A percentile compares a stretch with the other conserved stretches of the same genome.
These are phyloP conservation scores for Lecanicillium sp. DNA, from an alignment of 2,329 filamentous ascomycete genomes.

Conservation along the genomic window DNA sequence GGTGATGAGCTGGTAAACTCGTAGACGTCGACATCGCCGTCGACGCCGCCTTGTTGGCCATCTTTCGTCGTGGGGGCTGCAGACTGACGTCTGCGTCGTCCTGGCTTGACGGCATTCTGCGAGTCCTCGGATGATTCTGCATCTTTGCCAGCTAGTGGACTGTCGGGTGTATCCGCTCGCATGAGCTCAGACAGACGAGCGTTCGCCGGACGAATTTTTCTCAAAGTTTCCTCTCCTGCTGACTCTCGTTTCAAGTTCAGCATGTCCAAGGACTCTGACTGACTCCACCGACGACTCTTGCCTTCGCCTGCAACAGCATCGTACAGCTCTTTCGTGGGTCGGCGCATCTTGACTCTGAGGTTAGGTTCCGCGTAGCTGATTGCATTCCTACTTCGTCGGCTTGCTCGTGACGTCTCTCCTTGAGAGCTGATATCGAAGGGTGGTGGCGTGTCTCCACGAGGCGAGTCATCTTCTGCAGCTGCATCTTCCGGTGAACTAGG, in stretches of 20 bases:
- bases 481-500: constrained; percentile 41
- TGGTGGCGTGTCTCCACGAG: constrained; percentile 48
- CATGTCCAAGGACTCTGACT: constrained; percentile 17
- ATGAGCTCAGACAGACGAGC: neutral
- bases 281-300: constrained; percentile 39
- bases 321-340: constrained; percentile 67
- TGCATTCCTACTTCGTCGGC: constrained; percentile 57
- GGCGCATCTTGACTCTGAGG: constrained; percentile 74
- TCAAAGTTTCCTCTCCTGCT: constrained; percentile 21
- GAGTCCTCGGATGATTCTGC: no score
- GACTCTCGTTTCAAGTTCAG: constrained; percentile 28
- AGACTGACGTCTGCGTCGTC: constrained; percentile 1
- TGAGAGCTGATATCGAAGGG: constrained; percentile 47
- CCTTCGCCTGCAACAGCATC: constrained; percentile 65
- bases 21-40: constrained; percentile 39
- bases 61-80: constrained; percentile 9
- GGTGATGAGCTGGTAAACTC: constrained; percentile 43
- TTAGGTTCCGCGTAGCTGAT: constrained; percentile 81
- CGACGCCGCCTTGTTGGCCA: constrained; percentile 5
- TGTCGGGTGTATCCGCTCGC: neutral
- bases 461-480: constrained; percentile 22
- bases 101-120: no score
- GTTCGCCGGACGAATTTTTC: constrained; percentile 15
- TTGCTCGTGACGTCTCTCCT: constrained; percentile 54
- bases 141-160: neutral